Base-by-base conservation (phyloP, 2,329 filamentous ascomycete genomes). In the Alternaria solani region DNA sequence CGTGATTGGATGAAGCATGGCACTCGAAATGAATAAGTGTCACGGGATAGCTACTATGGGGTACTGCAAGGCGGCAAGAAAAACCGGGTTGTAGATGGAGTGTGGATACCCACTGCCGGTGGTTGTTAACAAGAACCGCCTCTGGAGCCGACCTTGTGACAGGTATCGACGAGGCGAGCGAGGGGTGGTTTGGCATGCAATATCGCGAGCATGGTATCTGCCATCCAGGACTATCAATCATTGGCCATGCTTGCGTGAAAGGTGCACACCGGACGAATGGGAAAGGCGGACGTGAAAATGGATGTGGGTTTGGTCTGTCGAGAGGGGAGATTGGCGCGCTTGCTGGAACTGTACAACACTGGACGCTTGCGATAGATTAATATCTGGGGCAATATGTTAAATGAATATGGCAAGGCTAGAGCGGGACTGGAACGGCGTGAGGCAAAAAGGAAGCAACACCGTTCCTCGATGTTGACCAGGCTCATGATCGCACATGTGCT, bases 371-470 rank as follows among this genome's bases (percentile, higher is more conserved):
- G 55, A 60, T 75, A 74, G 55, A 75, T 75, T 76, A 76, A 75
- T 75, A 73, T 73, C 51, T 71, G 67, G 64, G 61, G 51, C 68
- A 72, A 72, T 74, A 65, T 68, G 62, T 62, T 59, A 72, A 55
- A 72, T 69, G 70, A 64, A 39, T 52, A 9, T 59, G 54, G 23
- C 51, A 46, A 55, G 49, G 59, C 51, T 65, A 66, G 58, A 32
- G 62, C 62, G 59, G 64, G 64, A 48, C 59, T 44, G 57, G 54
- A 61, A 58, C 30, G 25, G 25, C 36, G 32, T 6, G 36, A 38
- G 47, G 44, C 44, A 56, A 61, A 60, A 60, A 44, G 52, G 56
- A 55, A 59, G 55, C 34, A 58, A 51, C n/a, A 59, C 55, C 51
- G 36, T 16, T 39, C 11, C 18, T 42, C 11, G 20, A 25, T 38